Conservation (phyloP, 192 early-diverging fungal species). For the Dissophora globulifera region DNA sequence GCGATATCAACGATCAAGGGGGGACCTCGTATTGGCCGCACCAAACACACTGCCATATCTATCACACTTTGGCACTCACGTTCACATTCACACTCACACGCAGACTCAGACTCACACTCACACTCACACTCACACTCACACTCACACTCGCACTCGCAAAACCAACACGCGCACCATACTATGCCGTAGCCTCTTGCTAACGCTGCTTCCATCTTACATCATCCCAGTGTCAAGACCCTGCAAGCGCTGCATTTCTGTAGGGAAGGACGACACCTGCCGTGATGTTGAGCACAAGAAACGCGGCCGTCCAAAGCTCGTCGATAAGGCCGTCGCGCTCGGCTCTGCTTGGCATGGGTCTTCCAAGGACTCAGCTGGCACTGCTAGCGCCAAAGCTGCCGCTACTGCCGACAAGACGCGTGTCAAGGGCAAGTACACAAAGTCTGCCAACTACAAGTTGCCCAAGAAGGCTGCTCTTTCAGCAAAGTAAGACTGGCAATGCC, state of each 20-base stretch:
- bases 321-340: constrained; percentile 59
- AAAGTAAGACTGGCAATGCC: no score
- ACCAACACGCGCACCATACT: no score
- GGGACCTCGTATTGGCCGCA: constrained; percentile 31
- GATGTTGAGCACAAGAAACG: constrained; percentile 91
- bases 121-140: constrained; percentile 6
- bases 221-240: constrained; percentile 76
- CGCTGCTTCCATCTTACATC: not conserved
- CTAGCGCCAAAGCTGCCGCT: constrained; percentile 8
- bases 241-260: constrained; percentile 77
- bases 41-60: no score
- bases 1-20: constrained; percentile 34
- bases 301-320: constrained; percentile 82
- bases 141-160: not conserved
- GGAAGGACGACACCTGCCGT: constrained; percentile 81
- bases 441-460: constrained; percentile 46
- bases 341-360: constrained; percentile 25
- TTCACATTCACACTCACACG: not conserved
- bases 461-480: constrained; percentile 13
- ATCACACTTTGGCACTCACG: not conserved
- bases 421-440: constrained; percentile 43
- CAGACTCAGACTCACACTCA: not conserved
- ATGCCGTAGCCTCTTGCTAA: not conserved
- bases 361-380: constrained; percentile 30
- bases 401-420: constrained; percentile 22